Conservation (phyloP, 495 filamentous ascomycete species). For the Articulospora tetracladia region DNA sequence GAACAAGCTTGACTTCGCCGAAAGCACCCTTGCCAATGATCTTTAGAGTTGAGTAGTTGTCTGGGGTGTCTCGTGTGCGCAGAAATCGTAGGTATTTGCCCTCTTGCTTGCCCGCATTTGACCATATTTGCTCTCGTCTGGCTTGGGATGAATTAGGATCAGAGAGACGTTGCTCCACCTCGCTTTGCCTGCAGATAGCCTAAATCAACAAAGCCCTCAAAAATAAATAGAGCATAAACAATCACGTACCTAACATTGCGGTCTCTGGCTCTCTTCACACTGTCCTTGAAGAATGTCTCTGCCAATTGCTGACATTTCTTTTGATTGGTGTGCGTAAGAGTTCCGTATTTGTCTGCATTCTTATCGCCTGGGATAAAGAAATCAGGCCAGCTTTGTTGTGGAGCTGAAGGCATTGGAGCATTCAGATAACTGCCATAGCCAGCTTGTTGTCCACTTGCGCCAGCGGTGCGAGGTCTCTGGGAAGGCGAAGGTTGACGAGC, state of each 20-base stretch:
- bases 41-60: constrained; percentile 93
- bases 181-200: constrained; percentile 64
- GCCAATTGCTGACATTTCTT: constrained; percentile 76
- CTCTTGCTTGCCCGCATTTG: constrained; percentile 76
- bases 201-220: neutral
- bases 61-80: constrained; percentile 83
- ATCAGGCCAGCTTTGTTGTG: constrained; percentile 35
- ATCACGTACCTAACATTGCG: constrained; percentile 74
- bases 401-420: constrained; percentile 53
- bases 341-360: constrained; percentile 70
- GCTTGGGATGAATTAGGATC: constrained; percentile 69
- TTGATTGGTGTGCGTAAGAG: constrained; percentile 58
- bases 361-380: constrained; percentile 62
- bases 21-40: constrained; percentile 99
- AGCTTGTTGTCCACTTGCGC: constrained; percentile 53
- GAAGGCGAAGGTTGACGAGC: constrained; percentile 64
- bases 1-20: constrained; percentile 94
- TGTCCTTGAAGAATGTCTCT: constrained; percentile 91
- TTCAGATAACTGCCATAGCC: constrained; percentile 62
- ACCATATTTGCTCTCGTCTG: constrained; percentile 73
- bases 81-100: constrained; percentile 91
- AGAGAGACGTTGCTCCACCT: constrained; percentile 78
- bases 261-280: constrained; percentile 85
- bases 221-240: constrained; percentile 2
- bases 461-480: constrained; percentile 76